A percentile compares a stretch with the other conserved stretches of the same genome.
These are phyloP conservation scores for Colletotrichum musicola DNA, from an alignment of 2,329 filamentous ascomycete genomes.

Conservation along the genomic window DNA sequence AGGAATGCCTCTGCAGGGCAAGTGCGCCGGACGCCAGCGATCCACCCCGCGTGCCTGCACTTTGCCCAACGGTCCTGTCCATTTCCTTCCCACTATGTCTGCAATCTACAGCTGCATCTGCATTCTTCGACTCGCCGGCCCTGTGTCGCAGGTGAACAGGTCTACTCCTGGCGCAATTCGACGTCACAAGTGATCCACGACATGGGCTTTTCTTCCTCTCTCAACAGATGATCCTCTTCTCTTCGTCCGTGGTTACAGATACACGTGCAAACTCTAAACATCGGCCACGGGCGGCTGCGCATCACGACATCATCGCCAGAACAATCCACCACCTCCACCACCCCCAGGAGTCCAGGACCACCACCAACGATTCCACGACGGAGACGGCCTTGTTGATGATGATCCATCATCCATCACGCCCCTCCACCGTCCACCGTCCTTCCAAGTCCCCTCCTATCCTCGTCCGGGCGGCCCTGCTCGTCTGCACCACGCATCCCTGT, in stretches of 20 bases:
- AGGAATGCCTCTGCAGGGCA: too few relatives aligned
- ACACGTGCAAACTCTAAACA: slow-evolving; percentile 30
- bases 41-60: too few relatives aligned
- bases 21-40: too few relatives aligned
- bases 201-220: slow-evolving; percentile 1
- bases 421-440: background rate
- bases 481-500: slow-evolving; percentile 19
- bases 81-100: too few relatives aligned
- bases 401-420: slow-evolving; percentile 4
- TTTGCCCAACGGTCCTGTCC: too few relatives aligned
- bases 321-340: slow-evolving; percentile 3
- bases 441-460: background rate
- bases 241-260: slow-evolving; percentile 4
- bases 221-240: background rate
- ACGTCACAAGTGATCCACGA: slow-evolving; percentile 29
- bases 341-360: background rate
- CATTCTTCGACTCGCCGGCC: background rate
- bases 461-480: background rate
- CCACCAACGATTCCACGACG: background rate
- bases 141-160: slow-evolving; percentile 30
- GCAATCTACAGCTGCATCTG: background rate
- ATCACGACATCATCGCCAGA: background rate
- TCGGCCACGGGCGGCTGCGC: background rate
- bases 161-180: slow-evolving; percentile 28
- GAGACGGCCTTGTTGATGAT: too few relatives aligned